phyloP scores from a whole-genome alignment of 345 rosid genomes.

The Geranium rotundifolium region DNA sequence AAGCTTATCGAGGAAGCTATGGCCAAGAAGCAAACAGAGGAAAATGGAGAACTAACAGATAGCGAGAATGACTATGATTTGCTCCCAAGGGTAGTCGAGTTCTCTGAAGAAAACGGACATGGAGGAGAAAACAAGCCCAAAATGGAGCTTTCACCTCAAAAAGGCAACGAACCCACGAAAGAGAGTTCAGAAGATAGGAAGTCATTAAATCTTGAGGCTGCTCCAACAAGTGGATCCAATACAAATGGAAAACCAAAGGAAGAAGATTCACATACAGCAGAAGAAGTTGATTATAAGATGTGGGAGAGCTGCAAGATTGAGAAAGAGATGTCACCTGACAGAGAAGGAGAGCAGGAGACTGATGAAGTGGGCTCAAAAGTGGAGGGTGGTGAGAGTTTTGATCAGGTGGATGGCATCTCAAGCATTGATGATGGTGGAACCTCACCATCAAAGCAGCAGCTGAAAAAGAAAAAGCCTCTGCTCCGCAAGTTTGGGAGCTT shows the following conservation, averaged over 20 bases:
- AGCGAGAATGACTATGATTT: constrained; percentile 90
- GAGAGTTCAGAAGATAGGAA: constrained; percentile 19
- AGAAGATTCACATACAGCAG: constrained; percentile 56
- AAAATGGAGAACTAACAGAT: constrained; percentile 37
- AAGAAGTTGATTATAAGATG: constrained; percentile 64
- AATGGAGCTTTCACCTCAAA: constrained; percentile 27
- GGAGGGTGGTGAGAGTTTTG: constrained; percentile 49
- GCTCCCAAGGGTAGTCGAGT: constrained; percentile 87
- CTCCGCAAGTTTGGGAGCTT: constrained; percentile 85
- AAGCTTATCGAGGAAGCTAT: no score
- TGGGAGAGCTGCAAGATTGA: constrained; percentile 99
- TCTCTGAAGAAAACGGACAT: constrained; percentile 90
- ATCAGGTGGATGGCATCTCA: constrained; percentile 50
- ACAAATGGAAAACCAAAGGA: constrained; percentile 40
- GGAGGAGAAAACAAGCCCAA: constrained; percentile 54
- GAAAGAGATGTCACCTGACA: constrained; percentile 66
- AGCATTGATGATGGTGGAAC: constrained; percentile 34
- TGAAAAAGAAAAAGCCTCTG: constrained; percentile 83
- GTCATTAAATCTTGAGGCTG: constrained; percentile 14
- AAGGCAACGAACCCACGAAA: constrained; percentile 18
- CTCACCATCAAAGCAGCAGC: constrained; percentile 44
- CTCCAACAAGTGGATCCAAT: constrained; percentile 14
- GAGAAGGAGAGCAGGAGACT: constrained; percentile 53
- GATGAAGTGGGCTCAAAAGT: constrained; percentile 61
- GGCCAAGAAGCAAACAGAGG: constrained; percentile 40